Evolutionary conservation across 768 basidiomycete species (phyloP).

Genomic region (Auriscalpium orientale): DNA sequence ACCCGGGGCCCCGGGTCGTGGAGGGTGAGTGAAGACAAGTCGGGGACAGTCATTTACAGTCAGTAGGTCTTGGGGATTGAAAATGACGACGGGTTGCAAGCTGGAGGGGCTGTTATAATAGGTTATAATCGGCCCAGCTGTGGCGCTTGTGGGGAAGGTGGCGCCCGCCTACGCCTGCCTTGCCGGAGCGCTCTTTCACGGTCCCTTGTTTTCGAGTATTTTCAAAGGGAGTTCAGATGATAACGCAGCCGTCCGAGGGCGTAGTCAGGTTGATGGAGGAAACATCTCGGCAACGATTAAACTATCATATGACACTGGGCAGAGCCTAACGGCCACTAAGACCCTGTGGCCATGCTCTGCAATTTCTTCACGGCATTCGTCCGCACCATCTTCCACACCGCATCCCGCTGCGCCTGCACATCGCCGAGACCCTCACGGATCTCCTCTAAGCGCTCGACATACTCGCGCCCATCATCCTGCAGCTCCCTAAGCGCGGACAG

Average conservation of each 20-base stretch:
- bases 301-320: neutral
- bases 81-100: neutral
- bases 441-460: constrained; percentile 77
- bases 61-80: neutral
- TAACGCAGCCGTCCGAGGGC: neutral
- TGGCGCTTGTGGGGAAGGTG: neutral
- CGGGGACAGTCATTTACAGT: neutral
- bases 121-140: neutral
- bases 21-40: constrained; percentile 14
- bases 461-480: constrained; percentile 82
- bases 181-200: neutral
- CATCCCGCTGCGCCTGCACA: constrained; percentile 59
- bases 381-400: constrained; percentile 72
- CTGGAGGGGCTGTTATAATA: neutral
- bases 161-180: neutral
- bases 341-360: constrained; percentile 47
- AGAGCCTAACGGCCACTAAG: neutral
- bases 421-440: constrained; percentile 77
- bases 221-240: neutral
- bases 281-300: neutral
- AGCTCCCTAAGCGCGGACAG: constrained; percentile 68
- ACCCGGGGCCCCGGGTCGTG: constrained; percentile 24
- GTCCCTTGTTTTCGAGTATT: neutral
- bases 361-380: constrained; percentile 69
- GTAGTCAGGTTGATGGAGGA: neutral